Conservation (phyloP, 495 filamentous ascomycete species). For the Xylona heveae region DNA sequence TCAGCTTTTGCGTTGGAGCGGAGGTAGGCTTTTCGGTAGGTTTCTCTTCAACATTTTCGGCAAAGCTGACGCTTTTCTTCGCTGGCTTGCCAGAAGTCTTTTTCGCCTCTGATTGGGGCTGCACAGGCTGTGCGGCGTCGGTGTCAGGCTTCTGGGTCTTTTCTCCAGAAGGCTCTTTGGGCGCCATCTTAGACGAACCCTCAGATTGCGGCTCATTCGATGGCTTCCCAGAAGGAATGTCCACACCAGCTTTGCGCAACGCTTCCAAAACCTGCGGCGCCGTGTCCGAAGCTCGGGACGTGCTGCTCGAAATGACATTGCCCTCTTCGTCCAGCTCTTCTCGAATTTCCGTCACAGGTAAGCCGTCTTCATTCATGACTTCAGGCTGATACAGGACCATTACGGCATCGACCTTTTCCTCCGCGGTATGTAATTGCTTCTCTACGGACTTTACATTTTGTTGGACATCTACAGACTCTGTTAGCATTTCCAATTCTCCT, state of each 20-base stretch:
- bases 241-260: slow-evolving; percentile 45
- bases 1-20: slow-evolving; percentile 31
- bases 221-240: slow-evolving; percentile 17
- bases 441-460: slow-evolving; percentile 50
- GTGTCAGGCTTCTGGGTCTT: no score
- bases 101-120: no score
- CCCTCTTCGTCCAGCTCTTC: slow-evolving; percentile 88
- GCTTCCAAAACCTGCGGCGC: slow-evolving; percentile 41
- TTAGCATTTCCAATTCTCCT: no score
- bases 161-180: no score
- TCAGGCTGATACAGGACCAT: slow-evolving; percentile 16
- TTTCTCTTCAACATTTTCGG: slow-evolving; percentile 8
- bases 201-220: slow-evolving; percentile 1
- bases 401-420: slow-evolving; percentile 41
- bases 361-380: slow-evolving; percentile 33
- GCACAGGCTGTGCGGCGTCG: no score
- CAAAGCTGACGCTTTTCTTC: slow-evolving; percentile 14
- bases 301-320: slow-evolving; percentile 48
- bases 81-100: slow-evolving; percentile 5
- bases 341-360: slow-evolving; percentile 67
- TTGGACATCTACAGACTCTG: slow-evolving; percentile 38
- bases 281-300: slow-evolving; percentile 36
- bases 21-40: slow-evolving; percentile 15
- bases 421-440: slow-evolving; percentile 43
- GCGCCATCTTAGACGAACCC: no score